Base-by-base conservation (phyloP, 2,329 filamentous ascomycete genomes). In the Neonectria coccinea region DNA sequence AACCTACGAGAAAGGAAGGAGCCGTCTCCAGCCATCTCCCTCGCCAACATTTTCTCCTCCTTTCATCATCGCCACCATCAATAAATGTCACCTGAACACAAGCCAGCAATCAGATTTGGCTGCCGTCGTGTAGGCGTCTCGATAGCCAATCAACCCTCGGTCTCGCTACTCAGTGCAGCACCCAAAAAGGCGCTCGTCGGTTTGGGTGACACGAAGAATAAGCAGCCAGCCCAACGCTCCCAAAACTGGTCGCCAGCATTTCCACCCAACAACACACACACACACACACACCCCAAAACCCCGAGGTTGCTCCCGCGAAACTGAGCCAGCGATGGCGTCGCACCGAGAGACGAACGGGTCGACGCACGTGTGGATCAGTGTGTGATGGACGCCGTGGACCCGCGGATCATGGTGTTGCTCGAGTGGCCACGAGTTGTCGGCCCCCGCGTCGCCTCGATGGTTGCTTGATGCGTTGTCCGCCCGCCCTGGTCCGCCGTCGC, bases 391-490 rank as follows among this genome's bases (percentile, higher is more conserved):
- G 10, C 7, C 6, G 18, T 39, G 61, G 52, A n/a, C 10, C n/a
- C 67, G 27, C 44, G 66, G n/a, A 25, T 20, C 57, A 67, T 70
- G 70, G 66, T 70, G 64, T 70, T 62, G 61, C 67, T 70, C 66
- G 66, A 72, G 66, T 71, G 69, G 70, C 65, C 56, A 67, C 53
- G 20, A 58, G 54, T 52, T 41, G 58, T 47, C 47, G 16, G 4
- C 59, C 31, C 31, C 39, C 54, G 39, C 58, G 51, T 58, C 66
- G 67, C 67, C 68, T 71, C 62, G 64, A 66, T 67, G 64, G 68
- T 50, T 59, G 56, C 54, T 65, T 62, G 70, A 73, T 72, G 70
- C 55, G 70, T 71, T 72, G 70, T 66, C 66, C 65, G 39, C 47
- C 56, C 70, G 67, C 67, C 68, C 50, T 27, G 48, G 57, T 41